A percentile compares a stretch with the other conserved stretches of the same genome.
These are phyloP conservation scores for Cryoendolithus antarcticus DNA, from an alignment of 2,329 filamentous ascomycete species.

Conservation along the genomic window DNA sequence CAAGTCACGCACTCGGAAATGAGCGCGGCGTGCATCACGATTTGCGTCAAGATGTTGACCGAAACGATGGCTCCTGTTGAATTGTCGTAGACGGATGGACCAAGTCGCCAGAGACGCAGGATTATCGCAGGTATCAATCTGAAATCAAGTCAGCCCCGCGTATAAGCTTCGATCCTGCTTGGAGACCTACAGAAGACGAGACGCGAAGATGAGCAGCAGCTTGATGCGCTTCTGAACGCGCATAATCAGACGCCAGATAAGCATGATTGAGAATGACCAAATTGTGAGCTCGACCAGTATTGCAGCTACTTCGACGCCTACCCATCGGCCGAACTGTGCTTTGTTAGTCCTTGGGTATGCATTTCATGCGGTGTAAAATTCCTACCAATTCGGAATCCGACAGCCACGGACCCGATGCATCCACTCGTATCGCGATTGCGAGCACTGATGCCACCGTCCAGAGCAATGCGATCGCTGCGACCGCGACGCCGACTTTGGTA, in stretches of 20 bases:
- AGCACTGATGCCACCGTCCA: neutral
- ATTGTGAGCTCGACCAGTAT: neutral
- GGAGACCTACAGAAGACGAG: neutral
- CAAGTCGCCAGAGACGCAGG: neutral
- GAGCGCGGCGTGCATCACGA: neutral
- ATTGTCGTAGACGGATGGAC: neutral
- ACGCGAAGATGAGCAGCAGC: constrained; percentile 1
- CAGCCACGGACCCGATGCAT: neutral
- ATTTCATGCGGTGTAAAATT: neutral
- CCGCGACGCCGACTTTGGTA: neutral
- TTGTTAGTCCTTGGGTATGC: neutral
- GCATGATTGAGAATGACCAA: neutral
- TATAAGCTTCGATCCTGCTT: no score
- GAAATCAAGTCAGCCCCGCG: no score
- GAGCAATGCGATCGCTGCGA: neutral
- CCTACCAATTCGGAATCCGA: neutral
- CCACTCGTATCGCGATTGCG: neutral
- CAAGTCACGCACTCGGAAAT: constrained; percentile 1
- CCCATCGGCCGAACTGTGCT: neutral
- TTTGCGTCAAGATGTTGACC: neutral
- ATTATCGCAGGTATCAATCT: neutral
- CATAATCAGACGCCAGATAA: neutral
- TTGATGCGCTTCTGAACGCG: neutral
- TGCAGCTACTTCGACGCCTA: neutral
- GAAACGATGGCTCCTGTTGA: neutral